phyloP scores from a whole-genome alignment of 192 early-diverging fungal species.

The Dissophora globulifera region DNA sequence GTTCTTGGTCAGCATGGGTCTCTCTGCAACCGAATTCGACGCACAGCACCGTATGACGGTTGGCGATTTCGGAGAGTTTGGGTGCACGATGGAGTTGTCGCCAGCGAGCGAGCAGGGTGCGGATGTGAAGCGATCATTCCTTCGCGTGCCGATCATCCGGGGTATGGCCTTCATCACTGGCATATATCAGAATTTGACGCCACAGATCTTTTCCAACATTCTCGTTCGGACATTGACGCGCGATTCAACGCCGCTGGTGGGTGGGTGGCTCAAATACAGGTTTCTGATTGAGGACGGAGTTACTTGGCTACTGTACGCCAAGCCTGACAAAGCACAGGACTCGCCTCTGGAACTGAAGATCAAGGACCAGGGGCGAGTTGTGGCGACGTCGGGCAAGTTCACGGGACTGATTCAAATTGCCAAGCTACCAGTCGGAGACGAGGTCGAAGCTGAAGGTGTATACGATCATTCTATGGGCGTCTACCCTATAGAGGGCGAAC shows the following conservation, averaged over 20 bases:
- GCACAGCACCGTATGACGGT: conserved; percentile 31
- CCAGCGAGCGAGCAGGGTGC: conserved; percentile 2
- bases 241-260: neutral
- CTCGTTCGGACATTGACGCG: conserved; percentile 23
- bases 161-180: conserved; percentile 46
- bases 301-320: conserved; percentile 47
- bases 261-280: conserved; percentile 48
- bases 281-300: conserved; percentile 41
- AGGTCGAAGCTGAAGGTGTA: conserved; percentile 12
- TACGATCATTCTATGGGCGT: conserved; percentile 34
- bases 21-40: conserved; percentile 40
- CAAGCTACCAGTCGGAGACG: conserved; percentile 35
- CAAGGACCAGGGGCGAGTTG: neutral
- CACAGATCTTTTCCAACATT: conserved; percentile 29
- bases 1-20: conserved; percentile 36
- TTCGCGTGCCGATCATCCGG: conserved; percentile 39
- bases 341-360: conserved; percentile 7
- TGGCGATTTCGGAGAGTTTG: conserved; percentile 46
- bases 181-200: conserved; percentile 32
- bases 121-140: neutral
- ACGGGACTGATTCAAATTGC: conserved; percentile 45
- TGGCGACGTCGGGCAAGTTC: conserved; percentile 35
- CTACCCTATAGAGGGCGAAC: conserved; percentile 26
- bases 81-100: conserved; percentile 16
- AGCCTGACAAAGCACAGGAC: neutral